Percentiles rank a stretch among this genome's conserved stretches.
Evolutionary conservation across 208 protist genomes (phyloP).

Genomic region (Acanthamoeba quina): DNA sequence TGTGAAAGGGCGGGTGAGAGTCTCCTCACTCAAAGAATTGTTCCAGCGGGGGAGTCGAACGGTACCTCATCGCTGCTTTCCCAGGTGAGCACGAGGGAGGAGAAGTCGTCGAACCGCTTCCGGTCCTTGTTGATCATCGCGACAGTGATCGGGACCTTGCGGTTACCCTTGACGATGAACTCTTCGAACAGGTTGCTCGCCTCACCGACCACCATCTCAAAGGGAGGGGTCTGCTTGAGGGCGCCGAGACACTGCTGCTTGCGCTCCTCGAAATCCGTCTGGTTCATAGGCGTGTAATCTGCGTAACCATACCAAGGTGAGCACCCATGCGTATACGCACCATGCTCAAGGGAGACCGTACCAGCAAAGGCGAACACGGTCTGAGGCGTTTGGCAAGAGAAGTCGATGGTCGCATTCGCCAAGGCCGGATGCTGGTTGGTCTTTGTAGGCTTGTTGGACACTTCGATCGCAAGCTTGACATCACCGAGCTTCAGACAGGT

Average conservation of each 20-base stretch:
- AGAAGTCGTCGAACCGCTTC: conserved; percentile 69
- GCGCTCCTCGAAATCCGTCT: conserved; percentile 49
- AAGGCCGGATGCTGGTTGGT: conserved; percentile 68
- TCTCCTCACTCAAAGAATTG: background rate
- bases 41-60: background rate
- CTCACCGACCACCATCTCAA: conserved; percentile 67
- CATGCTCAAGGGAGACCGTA: conserved; percentile 13
- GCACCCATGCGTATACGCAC: background rate
- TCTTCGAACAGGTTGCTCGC: conserved; percentile 23
- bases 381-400: conserved; percentile 62
- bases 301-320: background rate
- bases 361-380: conserved; percentile 52
- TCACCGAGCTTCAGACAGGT: conserved; percentile 62
- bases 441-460: conserved; percentile 65
- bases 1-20: background rate
- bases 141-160: conserved; percentile 42
- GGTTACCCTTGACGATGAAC: background rate
- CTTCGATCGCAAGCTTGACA: conserved; percentile 24
- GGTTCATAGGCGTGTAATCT: background rate
- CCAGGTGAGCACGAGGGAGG: conserved; percentile 31
- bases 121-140: conserved; percentile 32
- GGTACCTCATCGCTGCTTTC: conserved; percentile 13
- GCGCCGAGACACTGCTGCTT: conserved; percentile 54
- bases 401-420: conserved; percentile 3
- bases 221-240: conserved; percentile 51